phyloP scores from a whole-genome alignment of 441 rosid species.

The Rhodomyrtus psidioides region DNA sequence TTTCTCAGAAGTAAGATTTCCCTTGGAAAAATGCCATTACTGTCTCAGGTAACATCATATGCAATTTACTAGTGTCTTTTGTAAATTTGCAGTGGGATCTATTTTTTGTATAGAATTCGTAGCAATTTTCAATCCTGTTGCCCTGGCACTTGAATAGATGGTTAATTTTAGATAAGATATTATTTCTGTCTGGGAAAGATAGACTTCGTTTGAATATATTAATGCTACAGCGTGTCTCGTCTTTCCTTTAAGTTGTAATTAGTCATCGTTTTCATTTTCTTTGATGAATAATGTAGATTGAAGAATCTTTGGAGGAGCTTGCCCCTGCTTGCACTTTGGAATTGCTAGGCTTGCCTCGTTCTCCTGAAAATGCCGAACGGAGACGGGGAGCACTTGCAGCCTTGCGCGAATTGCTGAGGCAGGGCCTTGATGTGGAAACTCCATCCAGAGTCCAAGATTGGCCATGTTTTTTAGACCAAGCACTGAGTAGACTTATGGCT shows the following conservation, averaged over 20 bases:
- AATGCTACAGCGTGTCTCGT: not conserved
- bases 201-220: not conserved
- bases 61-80: not conserved
- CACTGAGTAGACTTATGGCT: conserved; percentile 71
- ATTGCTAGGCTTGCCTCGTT: conserved; percentile 67
- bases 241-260: not conserved
- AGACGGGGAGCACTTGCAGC: conserved; percentile 90
- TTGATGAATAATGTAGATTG: conserved; percentile 32
- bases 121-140: not conserved
- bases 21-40: conserved; percentile 65
- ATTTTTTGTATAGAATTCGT: not conserved
- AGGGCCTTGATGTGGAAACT: conserved; percentile 85
- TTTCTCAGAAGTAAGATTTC: conserved; percentile 80
- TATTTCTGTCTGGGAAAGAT: not conserved
- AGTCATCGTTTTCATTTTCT: not conserved
- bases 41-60: conserved; percentile 50
- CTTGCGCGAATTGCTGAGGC: conserved; percentile 75
- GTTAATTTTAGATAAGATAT: not conserved
- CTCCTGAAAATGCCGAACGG: conserved; percentile 79
- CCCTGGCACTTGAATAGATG: not conserved
- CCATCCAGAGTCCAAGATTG: conserved; percentile 85
- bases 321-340: conserved; percentile 98
- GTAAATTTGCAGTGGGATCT: not conserved
- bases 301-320: conserved; percentile 95
- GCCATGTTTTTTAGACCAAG: conserved; percentile 74